Conservation (phyloP, 129 eudicot species). For the Erigeron canadensis region DNA sequence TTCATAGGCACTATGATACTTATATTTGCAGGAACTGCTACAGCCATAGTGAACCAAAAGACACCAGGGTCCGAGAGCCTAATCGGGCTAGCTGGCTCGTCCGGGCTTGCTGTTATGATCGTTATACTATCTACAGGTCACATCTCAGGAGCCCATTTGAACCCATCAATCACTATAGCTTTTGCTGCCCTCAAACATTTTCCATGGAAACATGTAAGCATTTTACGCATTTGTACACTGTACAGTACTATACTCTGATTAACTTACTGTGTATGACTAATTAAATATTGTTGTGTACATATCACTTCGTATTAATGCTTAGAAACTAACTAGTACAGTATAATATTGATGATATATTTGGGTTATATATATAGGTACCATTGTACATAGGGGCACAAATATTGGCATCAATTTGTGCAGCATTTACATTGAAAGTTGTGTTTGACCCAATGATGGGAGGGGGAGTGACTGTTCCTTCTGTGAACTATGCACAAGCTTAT, state of each 20-base stretch:
- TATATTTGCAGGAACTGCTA: constrained; percentile 84
- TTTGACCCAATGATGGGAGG: constrained; percentile 83
- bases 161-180: constrained; percentile 83
- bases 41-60: constrained; percentile 90
- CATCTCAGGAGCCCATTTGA: constrained; percentile 95
- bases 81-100: constrained; percentile 71
- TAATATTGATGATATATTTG: constrained; percentile 7
- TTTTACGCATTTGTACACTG: no score
- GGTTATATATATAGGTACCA: constrained; percentile 97
- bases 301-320: no score
- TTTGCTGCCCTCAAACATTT: constrained; percentile 94
- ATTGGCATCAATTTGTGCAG: constrained; percentile 78
- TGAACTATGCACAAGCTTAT: constrained; percentile 65
- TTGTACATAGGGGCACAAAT: constrained; percentile 79
- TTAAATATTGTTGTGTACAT: background rate
- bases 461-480: constrained; percentile 88
- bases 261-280: background rate
- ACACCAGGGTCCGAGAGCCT: constrained; percentile 77
- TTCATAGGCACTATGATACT: constrained; percentile 87
- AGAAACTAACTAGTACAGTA: background rate
- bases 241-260: no score
- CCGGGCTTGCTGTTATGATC: constrained; percentile 90
- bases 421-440: constrained; percentile 63
- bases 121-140: constrained; percentile 88
- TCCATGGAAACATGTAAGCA: constrained; percentile 87